Base-by-base conservation (phyloP, 495 filamentous ascomycete genomes). In the Cercophora newfieldiana region DNA sequence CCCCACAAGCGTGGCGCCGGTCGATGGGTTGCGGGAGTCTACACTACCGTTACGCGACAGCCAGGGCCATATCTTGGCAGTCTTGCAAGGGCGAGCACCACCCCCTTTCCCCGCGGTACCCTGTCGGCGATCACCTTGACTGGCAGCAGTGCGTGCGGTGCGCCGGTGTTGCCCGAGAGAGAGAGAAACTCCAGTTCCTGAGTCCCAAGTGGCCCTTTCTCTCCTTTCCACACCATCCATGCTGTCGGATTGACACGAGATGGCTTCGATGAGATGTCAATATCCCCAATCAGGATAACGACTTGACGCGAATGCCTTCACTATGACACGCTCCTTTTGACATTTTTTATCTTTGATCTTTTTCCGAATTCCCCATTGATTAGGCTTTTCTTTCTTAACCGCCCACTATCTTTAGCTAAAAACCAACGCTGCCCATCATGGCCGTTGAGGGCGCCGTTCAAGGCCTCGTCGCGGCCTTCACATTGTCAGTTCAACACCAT, bases 401-500 rank as follows among this genome's bases (percentile, higher is more conserved):
- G 67, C 69, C 72, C 66, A 54, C 59, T 58, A 29, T 66, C 59
- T 47, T 69, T 72, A 56, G 22, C 59, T 21, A 63, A 47, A 61
- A 29, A 71, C 60, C 68, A 50, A 53, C 55, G 55, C 57, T 63
- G 63, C 61, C 74, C 72, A 75, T 68, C 69, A 83, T 83, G 81
- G 79, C 79, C 25, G 74, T 78, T 68, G 72, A 78, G 63, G 82
- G 74, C 68, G 69, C 79, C 69, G 75, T 78, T 48, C 80, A 82
- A 76, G 82, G 82, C 67, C 72, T 86, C 60, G 67, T 81, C 68
- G 83, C 80, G 56, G 80, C 84, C 62, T 85, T 86, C 70, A 80
- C 78, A 53, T 86, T 86, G 81, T 84, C 7, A 78, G 80, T 81
- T 30, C 14, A 33, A n/a, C 10, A 29, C 1, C n/a, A n/a, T 29